phyloP scores from a whole-genome alignment of 805 yeast genomes.

The Suhomyces sp. region DNA sequence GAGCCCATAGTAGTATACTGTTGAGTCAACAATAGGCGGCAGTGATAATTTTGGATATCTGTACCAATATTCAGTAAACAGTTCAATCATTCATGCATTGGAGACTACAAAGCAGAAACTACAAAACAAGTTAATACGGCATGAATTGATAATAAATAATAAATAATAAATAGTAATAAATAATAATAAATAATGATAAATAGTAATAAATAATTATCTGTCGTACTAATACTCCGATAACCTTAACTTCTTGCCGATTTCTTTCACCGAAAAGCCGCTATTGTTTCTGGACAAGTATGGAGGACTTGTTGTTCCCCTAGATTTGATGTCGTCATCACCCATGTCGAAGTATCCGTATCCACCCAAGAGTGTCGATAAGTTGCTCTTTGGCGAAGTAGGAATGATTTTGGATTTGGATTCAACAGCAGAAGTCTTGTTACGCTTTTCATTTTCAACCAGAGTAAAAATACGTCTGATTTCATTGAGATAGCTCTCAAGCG shows the following conservation, averaged over 20 bases:
- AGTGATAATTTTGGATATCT: no score
- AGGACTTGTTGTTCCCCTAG: conserved; percentile 59
- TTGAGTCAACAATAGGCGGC: no score
- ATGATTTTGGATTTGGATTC: background rate
- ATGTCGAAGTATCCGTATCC: conserved; percentile 63
- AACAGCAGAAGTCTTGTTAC: background rate
- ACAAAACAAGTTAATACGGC: background rate
- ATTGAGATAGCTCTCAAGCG: conserved; percentile 47
- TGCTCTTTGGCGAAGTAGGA: conserved; percentile 1
- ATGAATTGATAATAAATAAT: background rate
- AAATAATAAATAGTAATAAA: background rate
- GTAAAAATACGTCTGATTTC: conserved; percentile 40
- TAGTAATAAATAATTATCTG: conserved; percentile 7
- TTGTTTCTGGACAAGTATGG: conserved; percentile 38
- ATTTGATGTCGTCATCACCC: conserved; percentile 50
- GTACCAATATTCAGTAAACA: no score
- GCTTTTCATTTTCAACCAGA: conserved; percentile 17
- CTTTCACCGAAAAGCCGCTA: conserved; percentile 44
- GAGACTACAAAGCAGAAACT: no score
- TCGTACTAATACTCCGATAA: conserved; percentile 53
- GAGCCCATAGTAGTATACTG: background rate
- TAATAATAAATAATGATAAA: background rate
- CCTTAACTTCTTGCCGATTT: conserved; percentile 63
- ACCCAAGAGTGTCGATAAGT: conserved; percentile 37
- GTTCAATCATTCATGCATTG: background rate